phyloP scores from a whole-genome alignment of 495 filamentous ascomycete species.

The Annulohypoxylon nitens region DNA sequence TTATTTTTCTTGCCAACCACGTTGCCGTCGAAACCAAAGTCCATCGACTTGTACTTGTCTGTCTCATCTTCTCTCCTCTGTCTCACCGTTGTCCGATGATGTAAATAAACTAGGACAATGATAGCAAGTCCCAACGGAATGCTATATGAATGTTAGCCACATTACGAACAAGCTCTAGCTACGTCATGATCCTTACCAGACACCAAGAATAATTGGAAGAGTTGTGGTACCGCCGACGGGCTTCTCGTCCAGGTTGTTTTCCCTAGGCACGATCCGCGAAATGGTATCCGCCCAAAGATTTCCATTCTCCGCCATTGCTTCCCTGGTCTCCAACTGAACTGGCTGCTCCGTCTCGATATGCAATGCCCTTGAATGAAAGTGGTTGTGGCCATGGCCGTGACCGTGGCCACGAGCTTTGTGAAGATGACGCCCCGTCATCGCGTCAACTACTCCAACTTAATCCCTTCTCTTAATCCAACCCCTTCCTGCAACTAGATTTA shows the following conservation, averaged over 20 bases:
- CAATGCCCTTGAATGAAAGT: slow-evolving; percentile 38
- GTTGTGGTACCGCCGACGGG: slow-evolving; percentile 70
- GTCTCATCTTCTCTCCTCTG: slow-evolving; percentile 82
- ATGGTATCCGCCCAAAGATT: slow-evolving; percentile 33
- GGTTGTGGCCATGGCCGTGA: slow-evolving; percentile 41
- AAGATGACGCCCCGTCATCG: slow-evolving; percentile 32
- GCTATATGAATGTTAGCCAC: slow-evolving; percentile 62
- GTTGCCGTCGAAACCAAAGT: slow-evolving; percentile 82
- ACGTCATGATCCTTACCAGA: slow-evolving; percentile 71
- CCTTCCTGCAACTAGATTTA: background rate
- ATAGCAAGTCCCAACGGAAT: slow-evolving; percentile 80
- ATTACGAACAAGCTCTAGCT: slow-evolving; percentile 4
- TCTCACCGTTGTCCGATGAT: slow-evolving; percentile 79
- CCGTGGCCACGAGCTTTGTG: slow-evolving; percentile 44
- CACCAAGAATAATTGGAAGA: slow-evolving; percentile 82
- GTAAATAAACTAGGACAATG: slow-evolving; percentile 78
- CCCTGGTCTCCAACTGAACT: slow-evolving; percentile 19
- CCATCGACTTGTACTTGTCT: slow-evolving; percentile 91
- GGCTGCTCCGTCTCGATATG: slow-evolving; percentile 25
- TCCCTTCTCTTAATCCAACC: slow-evolving; percentile 27
- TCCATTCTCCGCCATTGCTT: background rate
- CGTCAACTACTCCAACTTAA: slow-evolving; percentile 22
- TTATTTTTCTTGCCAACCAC: slow-evolving; percentile 53
- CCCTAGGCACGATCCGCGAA: slow-evolving; percentile 41
- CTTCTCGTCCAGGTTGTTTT: slow-evolving; percentile 63